Percentiles rank a stretch among this genome's conserved stretches.
Conservation (phyloP, 2,329 filamentous ascomycete genomes). For the Fusarium circinatum region DNA sequence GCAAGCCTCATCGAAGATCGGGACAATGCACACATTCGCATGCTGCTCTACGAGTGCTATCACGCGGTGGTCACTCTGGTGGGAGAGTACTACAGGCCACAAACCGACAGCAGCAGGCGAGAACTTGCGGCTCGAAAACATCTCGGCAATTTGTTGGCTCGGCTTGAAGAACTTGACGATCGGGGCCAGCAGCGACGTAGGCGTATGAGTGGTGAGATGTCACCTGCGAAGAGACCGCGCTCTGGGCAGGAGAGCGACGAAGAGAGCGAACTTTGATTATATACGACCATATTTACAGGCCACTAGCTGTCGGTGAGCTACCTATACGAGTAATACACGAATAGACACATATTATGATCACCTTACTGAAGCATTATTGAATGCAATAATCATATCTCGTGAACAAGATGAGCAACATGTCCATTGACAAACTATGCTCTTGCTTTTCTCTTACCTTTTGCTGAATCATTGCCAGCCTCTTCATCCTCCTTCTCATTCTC, state of each 20-base stretch:
- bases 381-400: neutral
- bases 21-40: slow-evolving; percentile 56
- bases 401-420: neutral
- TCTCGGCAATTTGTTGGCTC: slow-evolving; percentile 58
- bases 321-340: neutral
- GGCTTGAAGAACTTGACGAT: slow-evolving; percentile 56
- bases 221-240: slow-evolving; percentile 57
- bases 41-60: slow-evolving; percentile 68
- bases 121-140: slow-evolving; percentile 65
- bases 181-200: slow-evolving; percentile 44
- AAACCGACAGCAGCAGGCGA: slow-evolving; percentile 56
- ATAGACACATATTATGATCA: slow-evolving; percentile 17
- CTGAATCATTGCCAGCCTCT: neutral
- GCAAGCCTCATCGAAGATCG: slow-evolving; percentile 54
- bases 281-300: neutral
- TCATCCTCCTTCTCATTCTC: slow-evolving; percentile 47
- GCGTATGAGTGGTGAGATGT: slow-evolving; percentile 54
- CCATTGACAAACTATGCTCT: neutral
- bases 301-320: neutral
- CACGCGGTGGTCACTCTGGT: slow-evolving; percentile 64
- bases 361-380: neutral
- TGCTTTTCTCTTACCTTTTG: slow-evolving; percentile 15
- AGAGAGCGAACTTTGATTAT: slow-evolving; percentile 22
- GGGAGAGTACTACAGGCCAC: slow-evolving; percentile 64
- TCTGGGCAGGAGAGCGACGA: slow-evolving; percentile 36